Percentiles rank a stretch among this genome's conserved stretches.
Evolutionary conservation across 202 grass and related monocot species (phyloP).

Genomic region (Carex sylvatica): DNA sequence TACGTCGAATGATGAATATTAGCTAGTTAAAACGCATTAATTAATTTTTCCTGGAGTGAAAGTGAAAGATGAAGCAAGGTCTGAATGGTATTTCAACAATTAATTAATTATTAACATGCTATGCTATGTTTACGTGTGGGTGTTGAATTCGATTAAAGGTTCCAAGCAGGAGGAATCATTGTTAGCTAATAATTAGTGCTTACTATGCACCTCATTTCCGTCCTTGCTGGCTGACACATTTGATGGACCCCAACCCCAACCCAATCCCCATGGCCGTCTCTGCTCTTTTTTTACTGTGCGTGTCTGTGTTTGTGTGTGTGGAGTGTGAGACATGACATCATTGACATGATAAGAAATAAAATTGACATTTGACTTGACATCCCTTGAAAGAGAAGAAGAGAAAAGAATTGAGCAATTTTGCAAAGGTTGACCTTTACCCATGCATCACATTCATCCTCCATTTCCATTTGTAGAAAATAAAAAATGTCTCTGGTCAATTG

Average conservation of each 20-base stretch:
- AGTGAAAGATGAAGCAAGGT: not conserved
- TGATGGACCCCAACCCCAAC: not conserved
- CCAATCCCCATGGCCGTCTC: conserved; percentile 3
- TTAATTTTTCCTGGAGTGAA: not conserved
- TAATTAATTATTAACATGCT: not conserved
- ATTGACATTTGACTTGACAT: not conserved
- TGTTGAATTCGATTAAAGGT: not conserved
- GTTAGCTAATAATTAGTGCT: conserved; percentile 25
- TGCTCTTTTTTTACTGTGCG: too few relatives aligned
- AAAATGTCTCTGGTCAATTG: not conserved
- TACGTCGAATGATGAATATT: too few relatives aligned
- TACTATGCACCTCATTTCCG: not conserved
- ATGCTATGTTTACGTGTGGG: not conserved
- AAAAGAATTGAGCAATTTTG: not conserved
- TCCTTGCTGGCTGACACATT: not conserved
- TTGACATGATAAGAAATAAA: not conserved
- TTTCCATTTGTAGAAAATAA: conserved; percentile 3
- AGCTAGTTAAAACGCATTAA: too few relatives aligned
- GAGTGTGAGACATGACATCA: too few relatives aligned
- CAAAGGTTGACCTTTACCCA: not conserved
- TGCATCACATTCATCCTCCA: not conserved
- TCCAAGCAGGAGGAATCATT: conserved; percentile 2
- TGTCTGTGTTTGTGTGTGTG: too few relatives aligned
- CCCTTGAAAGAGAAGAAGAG: not conserved
- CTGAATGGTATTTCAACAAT: not conserved